These are phyloP conservation scores for Nicotiana paniculata DNA, from an alignment of 257 asterid species.

Conservation along the genomic window DNA sequence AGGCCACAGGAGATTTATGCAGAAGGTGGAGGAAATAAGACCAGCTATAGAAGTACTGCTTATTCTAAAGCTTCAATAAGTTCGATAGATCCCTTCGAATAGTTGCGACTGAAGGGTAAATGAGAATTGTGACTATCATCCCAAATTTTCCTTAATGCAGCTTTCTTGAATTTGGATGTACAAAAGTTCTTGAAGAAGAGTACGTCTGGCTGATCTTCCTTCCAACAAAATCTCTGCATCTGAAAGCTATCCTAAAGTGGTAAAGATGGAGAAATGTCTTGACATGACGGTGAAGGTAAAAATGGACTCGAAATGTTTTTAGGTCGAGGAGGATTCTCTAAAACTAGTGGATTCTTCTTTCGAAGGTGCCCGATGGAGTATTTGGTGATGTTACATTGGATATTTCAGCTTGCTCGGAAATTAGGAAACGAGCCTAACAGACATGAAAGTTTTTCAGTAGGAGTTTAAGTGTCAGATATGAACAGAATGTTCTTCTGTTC, in stretches of 20 bases:
- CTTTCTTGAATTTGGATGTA: neutral
- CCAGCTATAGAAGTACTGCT: neutral
- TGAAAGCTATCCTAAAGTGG: neutral
- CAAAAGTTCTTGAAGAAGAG: neutral
- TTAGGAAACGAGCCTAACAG: no score
- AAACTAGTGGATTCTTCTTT: no score
- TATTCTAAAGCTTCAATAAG: neutral
- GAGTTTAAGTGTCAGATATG: no score
- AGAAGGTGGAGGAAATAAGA: neutral
- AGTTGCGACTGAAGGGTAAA: neutral
- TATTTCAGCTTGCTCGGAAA: no score
- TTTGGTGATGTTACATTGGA: no score
- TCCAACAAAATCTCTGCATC: neutral
- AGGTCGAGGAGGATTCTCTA: no score
- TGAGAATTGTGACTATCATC: neutral
- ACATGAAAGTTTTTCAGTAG: no score
- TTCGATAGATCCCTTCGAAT: neutral
- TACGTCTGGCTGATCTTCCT: neutral
- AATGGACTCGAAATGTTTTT: no score
- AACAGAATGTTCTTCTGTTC: no score
- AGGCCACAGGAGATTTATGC: neutral
- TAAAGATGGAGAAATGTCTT: no score
- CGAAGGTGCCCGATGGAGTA: no score
- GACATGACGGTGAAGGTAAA: no score
- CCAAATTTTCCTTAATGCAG: neutral